Evolutionary conservation across 2,329 filamentous ascomycete species (phyloP), one percentile per base, ranked within the genome.

Genomic region (Elsinoe ampelina): DNA sequence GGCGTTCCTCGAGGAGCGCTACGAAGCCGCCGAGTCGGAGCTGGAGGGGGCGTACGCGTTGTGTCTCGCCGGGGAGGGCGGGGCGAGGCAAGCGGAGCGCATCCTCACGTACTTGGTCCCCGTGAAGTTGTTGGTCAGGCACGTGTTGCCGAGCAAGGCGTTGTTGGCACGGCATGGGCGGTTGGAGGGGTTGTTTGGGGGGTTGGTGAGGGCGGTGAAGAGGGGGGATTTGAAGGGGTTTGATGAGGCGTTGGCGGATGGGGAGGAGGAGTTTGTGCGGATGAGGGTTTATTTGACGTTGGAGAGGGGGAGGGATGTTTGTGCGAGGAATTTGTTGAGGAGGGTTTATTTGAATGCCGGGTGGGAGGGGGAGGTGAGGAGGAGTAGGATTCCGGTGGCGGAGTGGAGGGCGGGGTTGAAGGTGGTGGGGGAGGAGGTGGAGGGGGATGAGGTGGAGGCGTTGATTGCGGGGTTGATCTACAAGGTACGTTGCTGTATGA

Each of bases 381-480:
- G 79, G 61, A 95, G 89, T 1, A 82, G 93, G 62, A 80, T 98
- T 34, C 86, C 89, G 0, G 79, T 96, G 12, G 78, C 80, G 11
- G 89, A 97, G 64, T 97, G 98, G 65, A 83, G 82, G 20, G 87
- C 89, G 5, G 95, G 89, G 6, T 81, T 97, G 59, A 84, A 84
- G 66, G 78, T 95, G 64, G 85, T 83, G 54, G 68, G 68, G 30
- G 73, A 62, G 78, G 73, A 62, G 67, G 72, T 60, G 71, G 75
- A 65, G 72, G 87, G 67, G 73, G 95, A 98, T 67, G 93, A 98
- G 71, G 91, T 97, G 3, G 95, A 98, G 71, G 98, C 93, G 70
- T 74, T 96, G 64, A 69, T 98, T 66, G 89, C 93, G 26, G 97
- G 96, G 69, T 88, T 96, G 81, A 95, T 98, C 60, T 98, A 97